Evolutionary conservation across 2,329 filamentous ascomycete species (phyloP), one percentile per base, ranked within the genome.

Genomic region (Massarina eburnea): DNA sequence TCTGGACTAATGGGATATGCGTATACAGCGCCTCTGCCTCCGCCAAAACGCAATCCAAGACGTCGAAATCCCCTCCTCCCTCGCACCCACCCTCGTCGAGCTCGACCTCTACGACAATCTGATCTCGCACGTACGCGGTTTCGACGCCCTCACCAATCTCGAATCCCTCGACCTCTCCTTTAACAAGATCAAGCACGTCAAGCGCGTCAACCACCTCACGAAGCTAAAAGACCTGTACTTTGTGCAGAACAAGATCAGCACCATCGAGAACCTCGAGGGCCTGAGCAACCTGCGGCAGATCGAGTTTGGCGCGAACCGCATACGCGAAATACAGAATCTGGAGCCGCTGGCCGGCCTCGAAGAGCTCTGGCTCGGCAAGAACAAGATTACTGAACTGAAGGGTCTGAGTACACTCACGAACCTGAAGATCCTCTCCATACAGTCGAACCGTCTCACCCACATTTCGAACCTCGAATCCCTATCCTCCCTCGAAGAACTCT

Each of bases 121-220:
- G 15, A 91, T 99, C 59, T 82, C 84, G 9, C 91, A 95, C 70
- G 83, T 96, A 71, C 85, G 85, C 55, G 89, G 89, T 22, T 80
- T 99, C 36, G 91, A 96, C 43, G 77, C 83, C 36, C 82, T 96
- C 46, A 82, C 79, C 10, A 79, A 88, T 50, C 80, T 99, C 43
- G 89, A 81, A 5, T 86, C 77, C 45, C 82, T 99, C 43, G 94
- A 99, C 68, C 79, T 99, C 41, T 95, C 89, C 70, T 99, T 96
- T 81, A 99, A 99, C 78, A 97, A 97, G 77, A 92, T 99, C 76
- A 96, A 96, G 71, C 91, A 96, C 72, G 95, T 99, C 76, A 96
- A 95, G 72, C 84, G 92, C 61, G 76, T 97, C 55, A 80, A 80
- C 47, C 87, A 92, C 61, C 75, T 99, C 48, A 85, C 76, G 18